Evolutionary conservation across 1,139 yeast genomes (phyloP).

Genomic region (Candida albicans): DNA sequence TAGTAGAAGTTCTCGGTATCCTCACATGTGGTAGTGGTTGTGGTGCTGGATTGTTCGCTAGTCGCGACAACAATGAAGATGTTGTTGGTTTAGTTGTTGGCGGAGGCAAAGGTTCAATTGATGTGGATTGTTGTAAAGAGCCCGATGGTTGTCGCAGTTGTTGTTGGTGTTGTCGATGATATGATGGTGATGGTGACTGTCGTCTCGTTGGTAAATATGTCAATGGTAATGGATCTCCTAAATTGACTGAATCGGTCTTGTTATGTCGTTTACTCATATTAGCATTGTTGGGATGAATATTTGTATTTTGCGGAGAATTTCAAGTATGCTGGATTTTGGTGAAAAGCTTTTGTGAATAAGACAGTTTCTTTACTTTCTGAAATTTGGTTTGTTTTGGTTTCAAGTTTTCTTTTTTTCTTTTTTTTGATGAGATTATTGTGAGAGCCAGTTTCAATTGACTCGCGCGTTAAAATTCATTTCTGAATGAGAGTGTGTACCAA

Average conservation of each 20-base stretch:
- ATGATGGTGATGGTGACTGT: background rate
- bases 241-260: conserved; percentile 12
- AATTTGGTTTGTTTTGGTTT: conserved; percentile 5
- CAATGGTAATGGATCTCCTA: conserved; percentile 41
- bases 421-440: background rate
- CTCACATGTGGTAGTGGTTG: background rate
- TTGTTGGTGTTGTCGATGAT: conserved; percentile 2
- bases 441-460: background rate
- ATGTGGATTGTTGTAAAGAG: background rate
- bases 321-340: no score
- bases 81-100: background rate
- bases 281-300: conserved; percentile 8
- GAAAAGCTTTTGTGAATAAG: conserved; percentile 1
- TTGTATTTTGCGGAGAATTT: background rate
- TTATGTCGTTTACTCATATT: conserved; percentile 10
- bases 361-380: background rate
- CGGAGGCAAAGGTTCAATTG: background rate
- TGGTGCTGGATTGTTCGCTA: conserved; percentile 1
- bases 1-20: conserved; percentile 1
- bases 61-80: background rate
- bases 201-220: conserved; percentile 23
- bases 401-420: background rate
- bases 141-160: conserved; percentile 9
- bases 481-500: background rate
- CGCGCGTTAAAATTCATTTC: conserved; percentile 5